These are phyloP conservation scores for Rhizophora apiculata DNA, from an alignment of 345 rosid species.

Conservation along the genomic window DNA sequence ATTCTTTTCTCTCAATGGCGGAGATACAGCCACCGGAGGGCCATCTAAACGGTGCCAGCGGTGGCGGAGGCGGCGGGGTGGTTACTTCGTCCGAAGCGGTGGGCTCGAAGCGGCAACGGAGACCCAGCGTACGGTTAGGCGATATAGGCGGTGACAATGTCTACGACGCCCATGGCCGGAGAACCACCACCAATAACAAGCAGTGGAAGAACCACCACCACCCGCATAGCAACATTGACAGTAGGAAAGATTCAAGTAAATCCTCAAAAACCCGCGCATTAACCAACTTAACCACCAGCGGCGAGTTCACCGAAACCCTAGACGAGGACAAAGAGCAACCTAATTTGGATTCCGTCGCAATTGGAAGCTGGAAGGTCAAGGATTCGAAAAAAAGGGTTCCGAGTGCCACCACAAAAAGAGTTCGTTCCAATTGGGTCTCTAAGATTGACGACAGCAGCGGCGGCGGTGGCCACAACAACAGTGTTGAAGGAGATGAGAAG, in stretches of 20 bases:
- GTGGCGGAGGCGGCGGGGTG: slow-evolving; percentile 26
- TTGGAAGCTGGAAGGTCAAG: slow-evolving; percentile 70
- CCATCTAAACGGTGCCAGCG: slow-evolving; percentile 45
- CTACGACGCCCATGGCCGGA: slow-evolving; percentile 49
- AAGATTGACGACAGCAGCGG: slow-evolving; percentile 46
- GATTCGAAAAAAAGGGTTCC: slow-evolving; percentile 43
- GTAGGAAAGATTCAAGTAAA: slow-evolving; percentile 26
- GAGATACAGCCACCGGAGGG: slow-evolving; percentile 48
- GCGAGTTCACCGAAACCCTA: slow-evolving; percentile 50
- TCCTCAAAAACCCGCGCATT: slow-evolving; percentile 57
- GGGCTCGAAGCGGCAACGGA: slow-evolving; percentile 72
- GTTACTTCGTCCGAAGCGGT: slow-evolving; percentile 46
- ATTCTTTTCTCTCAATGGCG: slow-evolving; percentile 35
- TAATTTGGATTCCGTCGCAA: slow-evolving; percentile 50
- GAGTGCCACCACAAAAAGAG: slow-evolving; percentile 42
- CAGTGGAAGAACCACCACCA: slow-evolving; percentile 29
- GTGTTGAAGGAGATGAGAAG: slow-evolving; percentile 43
- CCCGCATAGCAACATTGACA: slow-evolving; percentile 26
- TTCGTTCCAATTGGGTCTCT: slow-evolving; percentile 59
- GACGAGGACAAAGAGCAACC: slow-evolving; percentile 36
- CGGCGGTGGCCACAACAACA: slow-evolving; percentile 17
- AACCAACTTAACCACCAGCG: slow-evolving; percentile 46
- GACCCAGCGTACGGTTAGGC: slow-evolving; percentile 91
- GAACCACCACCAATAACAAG: slow-evolving; percentile 27
- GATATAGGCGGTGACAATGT: slow-evolving; percentile 82